phyloP scores from a whole-genome alignment of 352 stramenopile species.

The Pythium aristosporum region DNA sequence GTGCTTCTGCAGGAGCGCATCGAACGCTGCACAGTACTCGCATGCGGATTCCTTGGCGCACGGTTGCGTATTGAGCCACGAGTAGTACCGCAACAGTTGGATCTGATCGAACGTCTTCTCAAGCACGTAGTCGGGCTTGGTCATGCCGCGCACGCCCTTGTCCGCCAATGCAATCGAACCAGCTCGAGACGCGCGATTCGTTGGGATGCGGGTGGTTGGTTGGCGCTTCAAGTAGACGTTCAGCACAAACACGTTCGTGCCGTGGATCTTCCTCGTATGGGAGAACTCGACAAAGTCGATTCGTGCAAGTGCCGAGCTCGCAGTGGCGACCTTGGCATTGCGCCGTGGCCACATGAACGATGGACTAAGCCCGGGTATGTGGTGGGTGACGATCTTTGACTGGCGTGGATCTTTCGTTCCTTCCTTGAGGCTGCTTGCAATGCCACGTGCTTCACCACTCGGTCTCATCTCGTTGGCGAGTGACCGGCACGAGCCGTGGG shows the following conservation, averaged over 20 bases:
- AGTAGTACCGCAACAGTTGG: constrained; percentile 36
- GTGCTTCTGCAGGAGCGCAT: constrained; percentile 41
- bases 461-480: too few species aligned
- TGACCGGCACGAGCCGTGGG: too few species aligned
- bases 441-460: too few species aligned
- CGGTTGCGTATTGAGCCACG: constrained; percentile 35
- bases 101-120: constrained; percentile 42
- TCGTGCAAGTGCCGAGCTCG: constrained; percentile 37
- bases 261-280: constrained; percentile 36
- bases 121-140: constrained; percentile 40
- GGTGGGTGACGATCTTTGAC: background rate
- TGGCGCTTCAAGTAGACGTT: constrained; percentile 51
- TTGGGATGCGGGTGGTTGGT: constrained; percentile 41
- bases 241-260: constrained; percentile 45
- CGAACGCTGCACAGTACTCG: constrained; percentile 41
- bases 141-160: constrained; percentile 10
- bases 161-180: constrained; percentile 4
- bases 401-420: background rate
- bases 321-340: constrained; percentile 35
- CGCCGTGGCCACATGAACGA: constrained; percentile 38
- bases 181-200: constrained; percentile 23
- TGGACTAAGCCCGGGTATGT: constrained; percentile 37
- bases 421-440: too few species aligned
- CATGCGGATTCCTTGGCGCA: constrained; percentile 27
- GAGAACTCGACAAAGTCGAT: constrained; percentile 50